phyloP scores from a whole-genome alignment of 306 rosid genomes.

The Arachis hypogaea region DNA sequence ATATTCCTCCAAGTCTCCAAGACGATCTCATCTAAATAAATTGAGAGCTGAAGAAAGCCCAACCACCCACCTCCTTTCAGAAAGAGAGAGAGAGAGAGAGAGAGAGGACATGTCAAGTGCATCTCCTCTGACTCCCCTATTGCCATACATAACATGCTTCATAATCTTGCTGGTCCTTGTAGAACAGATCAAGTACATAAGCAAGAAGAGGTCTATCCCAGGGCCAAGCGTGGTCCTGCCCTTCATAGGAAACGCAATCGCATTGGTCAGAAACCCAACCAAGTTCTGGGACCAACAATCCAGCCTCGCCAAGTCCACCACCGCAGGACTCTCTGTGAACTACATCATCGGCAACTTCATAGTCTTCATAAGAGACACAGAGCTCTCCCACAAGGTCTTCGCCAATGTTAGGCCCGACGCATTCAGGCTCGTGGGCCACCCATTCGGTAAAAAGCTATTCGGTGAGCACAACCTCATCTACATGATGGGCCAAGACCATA shows the following conservation, averaged over 20 bases:
- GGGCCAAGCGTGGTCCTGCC: slow-evolving; percentile 71
- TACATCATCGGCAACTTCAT: slow-evolving; percentile 79
- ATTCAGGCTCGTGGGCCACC: slow-evolving; percentile 78
- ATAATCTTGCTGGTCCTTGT: slow-evolving; percentile 49
- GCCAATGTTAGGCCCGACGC: slow-evolving; percentile 84
- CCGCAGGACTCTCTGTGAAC: slow-evolving; percentile 62
- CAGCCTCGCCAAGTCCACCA: slow-evolving; percentile 51
- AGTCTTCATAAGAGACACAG: slow-evolving; percentile 73
- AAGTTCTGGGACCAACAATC: slow-evolving; percentile 82
- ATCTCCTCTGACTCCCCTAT: too few relatives aligned
- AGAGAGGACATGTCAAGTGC: not conserved
- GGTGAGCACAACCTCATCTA: slow-evolving; percentile 89
- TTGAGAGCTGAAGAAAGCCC: not conserved
- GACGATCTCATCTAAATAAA: not conserved
- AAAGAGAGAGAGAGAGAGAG: not conserved
- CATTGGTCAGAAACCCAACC: slow-evolving; percentile 65
- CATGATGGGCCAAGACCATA: slow-evolving; percentile 83
- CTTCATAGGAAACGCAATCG: slow-evolving; percentile 72
- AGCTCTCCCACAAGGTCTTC: slow-evolving; percentile 80
- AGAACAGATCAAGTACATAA: slow-evolving; percentile 71
- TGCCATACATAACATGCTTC: slow-evolving; percentile 46
- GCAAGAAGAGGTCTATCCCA: slow-evolving; percentile 55
- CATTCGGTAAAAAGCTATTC: slow-evolving; percentile 88
- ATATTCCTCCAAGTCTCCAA: not conserved
- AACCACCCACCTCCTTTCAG: not conserved